Percentiles rank a stretch among this genome's conserved stretches.
phyloP scores from a whole-genome alignment of 2,329 filamentous ascomycete genomes.

The Alternaria ethzedia region DNA sequence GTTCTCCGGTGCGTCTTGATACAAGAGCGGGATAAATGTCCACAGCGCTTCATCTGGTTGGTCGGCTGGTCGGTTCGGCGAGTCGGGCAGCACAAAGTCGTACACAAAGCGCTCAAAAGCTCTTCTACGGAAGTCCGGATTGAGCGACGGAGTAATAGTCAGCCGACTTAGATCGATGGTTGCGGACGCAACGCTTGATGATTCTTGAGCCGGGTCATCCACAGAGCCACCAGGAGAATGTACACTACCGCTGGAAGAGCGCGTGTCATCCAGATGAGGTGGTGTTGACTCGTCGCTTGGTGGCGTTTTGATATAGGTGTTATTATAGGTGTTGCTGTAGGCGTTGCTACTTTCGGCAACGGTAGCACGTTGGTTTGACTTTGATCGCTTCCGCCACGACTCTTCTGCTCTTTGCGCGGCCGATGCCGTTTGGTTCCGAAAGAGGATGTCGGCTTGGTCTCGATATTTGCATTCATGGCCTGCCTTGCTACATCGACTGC shows the following conservation, averaged over 20 bases:
- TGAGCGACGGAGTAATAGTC: constrained; percentile 14
- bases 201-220: constrained; percentile 1
- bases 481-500: constrained; percentile 38
- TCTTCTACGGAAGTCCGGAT: constrained; percentile 27
- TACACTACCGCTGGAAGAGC: constrained; percentile 11
- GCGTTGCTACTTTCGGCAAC: constrained; percentile 15
- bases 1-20: constrained; percentile 23
- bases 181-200: background rate
- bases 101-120: constrained; percentile 43
- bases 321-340: constrained; percentile 7
- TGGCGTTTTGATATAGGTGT: constrained; percentile 15
- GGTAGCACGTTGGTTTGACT: constrained; percentile 28
- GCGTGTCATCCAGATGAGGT: constrained; percentile 4
- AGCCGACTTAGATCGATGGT: constrained; percentile 17
- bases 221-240: constrained; percentile 3
- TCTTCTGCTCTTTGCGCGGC: constrained; percentile 44
- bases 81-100: constrained; percentile 37
- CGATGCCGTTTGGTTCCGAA: constrained; percentile 43
- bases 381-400: constrained; percentile 43
- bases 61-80: constrained; percentile 17
- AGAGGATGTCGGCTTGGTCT: constrained; percentile 41
- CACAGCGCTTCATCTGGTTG: constrained; percentile 33
- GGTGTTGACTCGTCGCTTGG: constrained; percentile 20
- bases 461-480: constrained; percentile 41
- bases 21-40: constrained; percentile 37